A percentile compares a stretch with the other conserved stretches of the same genome.
phyloP scores from a whole-genome alignment of 257 asterid species.

The Cynanchum wilfordii region DNA sequence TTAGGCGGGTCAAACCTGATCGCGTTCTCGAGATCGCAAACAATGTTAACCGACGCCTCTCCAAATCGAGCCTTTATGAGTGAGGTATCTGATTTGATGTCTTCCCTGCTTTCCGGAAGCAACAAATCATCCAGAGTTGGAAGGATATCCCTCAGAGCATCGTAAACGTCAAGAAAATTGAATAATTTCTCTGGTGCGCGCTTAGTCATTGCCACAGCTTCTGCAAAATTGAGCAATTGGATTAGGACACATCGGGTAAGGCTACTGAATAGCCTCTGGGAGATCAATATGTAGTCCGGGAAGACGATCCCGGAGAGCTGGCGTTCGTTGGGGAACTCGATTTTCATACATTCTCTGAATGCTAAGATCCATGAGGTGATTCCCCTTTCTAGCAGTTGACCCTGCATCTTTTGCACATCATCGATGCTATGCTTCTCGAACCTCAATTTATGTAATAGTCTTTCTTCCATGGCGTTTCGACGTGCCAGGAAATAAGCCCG shows the following conservation, averaged over 20 bases:
- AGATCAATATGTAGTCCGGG: conserved; percentile 27
- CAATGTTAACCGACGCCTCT: conserved; percentile 54
- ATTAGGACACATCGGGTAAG: conserved; percentile 30
- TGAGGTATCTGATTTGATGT: conserved; percentile 49
- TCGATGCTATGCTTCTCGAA: conserved; percentile 68
- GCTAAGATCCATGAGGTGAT: conserved; percentile 54
- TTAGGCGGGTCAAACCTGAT: conserved; percentile 59
- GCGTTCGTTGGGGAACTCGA: conserved; percentile 38
- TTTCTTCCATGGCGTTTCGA: conserved; percentile 57
- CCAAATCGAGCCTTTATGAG: conserved; percentile 54
- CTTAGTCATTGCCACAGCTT: conserved; percentile 56
- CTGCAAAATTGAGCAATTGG: conserved; percentile 65
- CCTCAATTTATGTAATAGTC: conserved; percentile 39
- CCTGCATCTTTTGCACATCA: conserved; percentile 64
- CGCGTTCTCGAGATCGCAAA: conserved; percentile 62
- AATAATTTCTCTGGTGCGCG: conserved; percentile 76
- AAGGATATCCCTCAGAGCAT: conserved; percentile 45
- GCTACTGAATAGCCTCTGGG: conserved; percentile 32
- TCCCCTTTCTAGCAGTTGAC: conserved; percentile 74
- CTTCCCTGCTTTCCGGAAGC: conserved; percentile 23
- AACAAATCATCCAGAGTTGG: conserved; percentile 30
- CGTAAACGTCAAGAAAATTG: conserved; percentile 70
- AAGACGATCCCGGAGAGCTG: conserved; percentile 47
- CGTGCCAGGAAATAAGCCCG: conserved; percentile 51
- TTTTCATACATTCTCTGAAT: conserved; percentile 37